These are phyloP conservation scores for Galerina sulciceps DNA, from an alignment of 768 basidiomycete genomes.

Conservation along the genomic window DNA sequence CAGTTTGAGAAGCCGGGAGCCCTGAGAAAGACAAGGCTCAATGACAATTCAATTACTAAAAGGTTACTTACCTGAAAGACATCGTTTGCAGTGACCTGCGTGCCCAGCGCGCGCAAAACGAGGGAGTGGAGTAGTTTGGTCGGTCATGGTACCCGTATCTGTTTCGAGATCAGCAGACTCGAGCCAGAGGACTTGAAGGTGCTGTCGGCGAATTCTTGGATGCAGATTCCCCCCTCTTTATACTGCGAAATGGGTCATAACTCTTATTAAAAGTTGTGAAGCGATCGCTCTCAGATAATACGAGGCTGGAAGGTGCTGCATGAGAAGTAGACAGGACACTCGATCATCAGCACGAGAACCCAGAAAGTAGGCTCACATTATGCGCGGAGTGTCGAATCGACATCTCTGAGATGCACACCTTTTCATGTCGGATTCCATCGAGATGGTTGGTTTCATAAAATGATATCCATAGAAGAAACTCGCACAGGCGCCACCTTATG, in stretches of 20 bases:
- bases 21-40: conserved; percentile 31
- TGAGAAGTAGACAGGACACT: conserved; percentile 15
- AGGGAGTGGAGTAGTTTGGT: conserved; percentile 26
- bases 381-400: conserved; percentile 21
- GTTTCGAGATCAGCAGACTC: conserved; percentile 12
- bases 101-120: conserved; percentile 55
- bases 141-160: conserved; percentile 16
- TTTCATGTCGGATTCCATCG: conserved; percentile 24
- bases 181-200: conserved; percentile 1
- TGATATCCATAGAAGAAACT: neutral
- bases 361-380: conserved; percentile 20
- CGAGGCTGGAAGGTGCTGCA: conserved; percentile 2
- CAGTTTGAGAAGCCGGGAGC: conserved; percentile 70
- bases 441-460: neutral
- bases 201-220: neutral
- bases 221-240: conserved; percentile 5
- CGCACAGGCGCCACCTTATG: neutral
- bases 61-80: conserved; percentile 50
- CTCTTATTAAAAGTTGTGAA: conserved; percentile 7
- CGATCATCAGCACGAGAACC: conserved; percentile 32
- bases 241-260: conserved; percentile 11
- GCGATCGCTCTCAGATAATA: neutral
- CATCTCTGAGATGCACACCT: conserved; percentile 7
- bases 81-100: conserved; percentile 67
- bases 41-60: neutral